phyloP scores from a whole-genome alignment of 2,329 filamentous ascomycete species.

The Thelonectria olida region DNA sequence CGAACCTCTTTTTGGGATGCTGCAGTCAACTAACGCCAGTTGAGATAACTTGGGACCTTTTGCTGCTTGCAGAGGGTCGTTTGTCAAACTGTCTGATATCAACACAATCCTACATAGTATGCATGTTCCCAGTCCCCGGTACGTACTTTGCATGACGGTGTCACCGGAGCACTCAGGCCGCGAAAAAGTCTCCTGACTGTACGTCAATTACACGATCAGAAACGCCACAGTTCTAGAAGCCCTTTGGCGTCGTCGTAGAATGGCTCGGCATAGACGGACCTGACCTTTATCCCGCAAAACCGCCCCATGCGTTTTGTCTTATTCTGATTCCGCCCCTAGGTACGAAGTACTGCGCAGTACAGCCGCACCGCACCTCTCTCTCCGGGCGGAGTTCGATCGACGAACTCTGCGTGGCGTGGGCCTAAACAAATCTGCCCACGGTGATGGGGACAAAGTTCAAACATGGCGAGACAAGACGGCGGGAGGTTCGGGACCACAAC shows the following conservation, averaged over 20 bases:
- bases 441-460: not conserved
- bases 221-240: not conserved
- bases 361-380: not conserved
- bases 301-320: not conserved
- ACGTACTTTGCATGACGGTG: not conserved
- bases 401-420: slow-evolving; percentile 11
- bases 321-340: not conserved
- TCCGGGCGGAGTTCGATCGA: not conserved
- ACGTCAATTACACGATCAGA: not conserved
- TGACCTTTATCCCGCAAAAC: not conserved
- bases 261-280: not conserved
- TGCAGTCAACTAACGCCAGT: not conserved
- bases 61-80: not conserved
- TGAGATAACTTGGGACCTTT: not conserved
- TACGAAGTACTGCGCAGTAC: too few relatives aligned
- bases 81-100: not conserved
- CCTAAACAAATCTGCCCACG: slow-evolving; percentile 15
- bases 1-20: too few relatives aligned
- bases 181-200: not conserved
- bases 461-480: slow-evolving; percentile 26
- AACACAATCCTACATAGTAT: not conserved
- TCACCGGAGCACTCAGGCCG: not conserved
- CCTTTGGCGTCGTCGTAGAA: not conserved
- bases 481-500: slow-evolving; percentile 30
- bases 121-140: too few relatives aligned